Conservation (phyloP, 805 yeast species). For the Candida patagonica region DNA sequence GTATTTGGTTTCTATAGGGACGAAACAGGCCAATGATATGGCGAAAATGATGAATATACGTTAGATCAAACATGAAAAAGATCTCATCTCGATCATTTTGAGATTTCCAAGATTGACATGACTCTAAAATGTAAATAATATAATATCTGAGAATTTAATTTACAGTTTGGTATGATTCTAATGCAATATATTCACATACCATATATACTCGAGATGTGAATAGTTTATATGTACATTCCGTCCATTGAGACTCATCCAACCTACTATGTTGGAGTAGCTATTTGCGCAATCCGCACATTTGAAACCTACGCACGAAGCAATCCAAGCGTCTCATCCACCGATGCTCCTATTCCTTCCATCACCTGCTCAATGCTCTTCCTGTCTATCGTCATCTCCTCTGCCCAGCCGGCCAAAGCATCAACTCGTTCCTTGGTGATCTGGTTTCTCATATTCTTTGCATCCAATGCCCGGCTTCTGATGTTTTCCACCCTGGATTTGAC, state of each 20-base stretch:
- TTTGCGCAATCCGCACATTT: too few species aligned
- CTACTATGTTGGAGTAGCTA: too few species aligned
- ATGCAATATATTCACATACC: too few species aligned
- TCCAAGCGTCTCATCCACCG: constrained; percentile 12
- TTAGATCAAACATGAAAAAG: too few species aligned
- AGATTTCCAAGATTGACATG: too few species aligned
- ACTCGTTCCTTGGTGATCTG: constrained; percentile 2
- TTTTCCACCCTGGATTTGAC: not conserved
- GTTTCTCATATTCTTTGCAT: constrained; percentile 9
- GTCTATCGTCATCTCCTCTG: constrained; percentile 8
- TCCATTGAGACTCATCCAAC: too few species aligned
- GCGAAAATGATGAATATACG: constrained; percentile 18
- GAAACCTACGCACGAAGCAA: constrained; percentile 1
- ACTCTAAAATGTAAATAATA: too few species aligned
- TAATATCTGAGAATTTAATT: too few species aligned
- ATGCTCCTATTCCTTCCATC: constrained; percentile 13
- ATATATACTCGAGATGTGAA: too few species aligned
- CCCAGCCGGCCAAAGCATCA: constrained; percentile 16
- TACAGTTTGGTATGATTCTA: too few species aligned
- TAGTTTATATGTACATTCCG: too few species aligned
- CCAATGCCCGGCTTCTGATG: not conserved
- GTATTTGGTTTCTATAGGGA: constrained; percentile 27
- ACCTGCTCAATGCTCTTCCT: constrained; percentile 12
- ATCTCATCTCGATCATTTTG: too few species aligned
- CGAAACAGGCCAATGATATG: constrained; percentile 25